Base-by-base conservation (phyloP, 495 filamentous ascomycete species). In the Podospora bellae-mahoneyi region DNA sequence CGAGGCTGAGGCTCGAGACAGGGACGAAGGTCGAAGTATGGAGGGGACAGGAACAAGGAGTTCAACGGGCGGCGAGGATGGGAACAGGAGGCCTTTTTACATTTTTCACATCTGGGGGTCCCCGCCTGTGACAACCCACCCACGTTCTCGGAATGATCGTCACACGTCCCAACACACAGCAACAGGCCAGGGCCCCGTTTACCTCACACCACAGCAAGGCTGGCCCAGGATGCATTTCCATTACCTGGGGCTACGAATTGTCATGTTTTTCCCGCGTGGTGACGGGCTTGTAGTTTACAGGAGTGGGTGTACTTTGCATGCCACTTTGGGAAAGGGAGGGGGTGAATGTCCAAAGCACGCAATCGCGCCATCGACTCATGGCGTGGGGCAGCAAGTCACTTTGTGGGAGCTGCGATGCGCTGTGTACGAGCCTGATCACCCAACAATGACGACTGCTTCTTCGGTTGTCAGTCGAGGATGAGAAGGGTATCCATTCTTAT, bases 291-390 rank as follows among this genome's bases (percentile, higher is more conserved):
- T 18, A 48, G 39, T 10, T 10, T 2, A 13, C 39, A 48, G 2
- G 39, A 48, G 39, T 48, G 39, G 39, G 39, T 48, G 39, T 48
- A 48, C 39, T 48, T 48, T 48, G 68, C 59, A 68, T 60, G 69
- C 64, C 69, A 59, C 34, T 64, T 74, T 61, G 61, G 71, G 64
- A 60, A 66, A 64, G 48, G 62, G 64, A 72, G 73, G 75, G 75
- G 74, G 75, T 74, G 72, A 67, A 71, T 64, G 18, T 44, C 27
- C 67, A 54, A 68, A 78, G 75, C 75, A 77, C 77, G 77, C 75
- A 73, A 77, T 78, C 70, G 72, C 73, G 66, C 72, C 72, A 74
- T 77, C 74, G 66, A 69, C 65, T 71, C 56, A 64, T 72, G 66
- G 72, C 73, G 69, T 69, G 74, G 75, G 74, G 70, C 74, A 66